A percentile compares a stretch with the other conserved stretches of the same genome.
Conservation (phyloP, 2,329 filamentous ascomycete genomes). For the Phoma sp. region DNA sequence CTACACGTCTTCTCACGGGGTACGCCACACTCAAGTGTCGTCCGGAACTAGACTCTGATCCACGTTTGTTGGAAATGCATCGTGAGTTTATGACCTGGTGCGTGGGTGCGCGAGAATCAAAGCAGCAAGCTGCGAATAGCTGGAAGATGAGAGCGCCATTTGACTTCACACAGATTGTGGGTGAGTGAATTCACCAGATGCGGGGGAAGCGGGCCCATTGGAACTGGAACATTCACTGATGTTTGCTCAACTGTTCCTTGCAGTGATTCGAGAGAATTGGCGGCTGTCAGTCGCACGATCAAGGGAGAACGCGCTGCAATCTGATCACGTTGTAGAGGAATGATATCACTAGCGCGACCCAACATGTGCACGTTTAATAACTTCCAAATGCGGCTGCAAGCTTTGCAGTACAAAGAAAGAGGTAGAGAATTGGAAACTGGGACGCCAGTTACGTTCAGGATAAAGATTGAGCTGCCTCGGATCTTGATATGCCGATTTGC, state of each 20-base stretch:
- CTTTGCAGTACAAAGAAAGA: conserved; percentile 9
- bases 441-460: background rate
- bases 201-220: background rate
- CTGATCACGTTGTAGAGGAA: conserved; percentile 12
- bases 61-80: background rate
- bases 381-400: conserved; percentile 4
- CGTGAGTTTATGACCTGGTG: background rate
- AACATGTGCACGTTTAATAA: background rate
- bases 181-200: background rate
- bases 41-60: background rate
- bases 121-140: background rate
- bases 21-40: conserved; percentile 1
- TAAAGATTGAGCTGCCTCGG: conserved; percentile 4
- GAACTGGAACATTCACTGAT: background rate
- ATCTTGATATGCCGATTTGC: background rate
- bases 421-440: background rate
- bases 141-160: background rate
- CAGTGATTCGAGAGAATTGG: background rate
- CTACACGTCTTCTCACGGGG: conserved; percentile 4
- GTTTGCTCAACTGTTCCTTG: background rate
- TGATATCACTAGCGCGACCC: conserved; percentile 7
- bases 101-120: background rate
- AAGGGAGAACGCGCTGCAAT: conserved; percentile 6
- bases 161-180: background rate
- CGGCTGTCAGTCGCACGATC: background rate